These are phyloP conservation scores for Flaveria floridana DNA, from an alignment of 140 eudicot species.

Conservation along the genomic window DNA sequence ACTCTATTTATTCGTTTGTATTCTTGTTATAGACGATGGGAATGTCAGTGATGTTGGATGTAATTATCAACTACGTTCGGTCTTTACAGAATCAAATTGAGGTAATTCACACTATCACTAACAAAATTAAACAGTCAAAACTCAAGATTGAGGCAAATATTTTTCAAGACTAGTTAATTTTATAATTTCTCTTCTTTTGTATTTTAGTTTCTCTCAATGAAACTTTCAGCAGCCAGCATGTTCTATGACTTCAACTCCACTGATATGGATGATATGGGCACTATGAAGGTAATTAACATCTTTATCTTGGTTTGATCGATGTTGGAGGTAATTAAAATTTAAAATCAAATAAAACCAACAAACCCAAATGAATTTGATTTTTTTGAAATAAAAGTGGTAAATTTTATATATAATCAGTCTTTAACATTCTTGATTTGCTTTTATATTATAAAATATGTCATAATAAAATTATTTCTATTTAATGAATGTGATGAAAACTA, in stretches of 20 bases:
- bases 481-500: slow-evolving; percentile 26
- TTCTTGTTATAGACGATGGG: slow-evolving; percentile 72
- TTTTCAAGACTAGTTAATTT: background rate
- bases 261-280: slow-evolving; percentile 66
- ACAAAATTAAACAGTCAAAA: background rate
- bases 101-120: slow-evolving; percentile 39
- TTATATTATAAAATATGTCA: background rate
- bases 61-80: slow-evolving; percentile 73
- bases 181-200: background rate
- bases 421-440: background rate
- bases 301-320: background rate
- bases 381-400: too few relatives aligned
- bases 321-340: background rate
- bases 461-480: slow-evolving; percentile 15
- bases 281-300: slow-evolving; percentile 50
- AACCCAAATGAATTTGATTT: too few relatives aligned
- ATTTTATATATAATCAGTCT: too few relatives aligned
- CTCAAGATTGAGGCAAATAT: background rate
- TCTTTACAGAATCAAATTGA: slow-evolving; percentile 88
- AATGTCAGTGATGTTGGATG: slow-evolving; percentile 96
- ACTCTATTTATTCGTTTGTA: background rate
- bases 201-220: slow-evolving; percentile 86
- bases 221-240: slow-evolving; percentile 90
- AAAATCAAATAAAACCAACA: too few relatives aligned
- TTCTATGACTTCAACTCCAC: slow-evolving; percentile 84